Base-by-base conservation (phyloP, 371 early-diverging fungal genomes). In the Dichotomocladium elegans region DNA sequence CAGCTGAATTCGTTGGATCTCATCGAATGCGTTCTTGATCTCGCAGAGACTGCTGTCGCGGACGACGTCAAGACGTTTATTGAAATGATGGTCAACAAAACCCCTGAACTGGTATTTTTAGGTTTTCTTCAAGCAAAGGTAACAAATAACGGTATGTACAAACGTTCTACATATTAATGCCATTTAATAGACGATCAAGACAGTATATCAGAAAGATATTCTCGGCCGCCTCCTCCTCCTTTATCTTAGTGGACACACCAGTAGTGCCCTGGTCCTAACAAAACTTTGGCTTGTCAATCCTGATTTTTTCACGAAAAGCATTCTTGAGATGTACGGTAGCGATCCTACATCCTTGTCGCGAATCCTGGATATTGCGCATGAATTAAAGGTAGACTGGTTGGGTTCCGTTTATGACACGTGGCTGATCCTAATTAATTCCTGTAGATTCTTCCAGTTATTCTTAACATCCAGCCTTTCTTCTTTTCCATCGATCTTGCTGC, bases 401-500 rank as follows among this genome's bases (percentile, higher is more conserved):
- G n/a, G n/a, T n/a, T n/a, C n/a, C n/a, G n/a, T n/a, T n/a, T n/a
- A n/a, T n/a, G n/a, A n/a, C n/a, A n/a, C n/a, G n/a, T n/a, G n/a
- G n/a, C n/a, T n/a, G n/a, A n/a, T n/a, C n/a, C n/a, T n/a, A n/a
- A n/a, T n/a, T 26, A 17, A 1, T 28, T 3, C 11, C 0, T 12
- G 33, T 35, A 90, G 89, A 85, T 89, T 5, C 66, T 94, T 19
- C 69, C 83, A 21, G 72, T 74, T 31, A 80, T 94, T 27, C 74
- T 94, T 40, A 86, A 88, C 43, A 66, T 79, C 6, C 82, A 85
- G 48, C 80, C 86, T 0, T 88, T 79, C 54, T 59, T 72, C 12
- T 93, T 93, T 61, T 65, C 90, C 0, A 89, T 95, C 44, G 95
- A 93, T 47, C 64, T 95, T 28, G 94, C 94, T 14, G 85, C 90